Conservation (phyloP, 1,139 yeast genomes). For the Candida frijolesensis region DNA sequence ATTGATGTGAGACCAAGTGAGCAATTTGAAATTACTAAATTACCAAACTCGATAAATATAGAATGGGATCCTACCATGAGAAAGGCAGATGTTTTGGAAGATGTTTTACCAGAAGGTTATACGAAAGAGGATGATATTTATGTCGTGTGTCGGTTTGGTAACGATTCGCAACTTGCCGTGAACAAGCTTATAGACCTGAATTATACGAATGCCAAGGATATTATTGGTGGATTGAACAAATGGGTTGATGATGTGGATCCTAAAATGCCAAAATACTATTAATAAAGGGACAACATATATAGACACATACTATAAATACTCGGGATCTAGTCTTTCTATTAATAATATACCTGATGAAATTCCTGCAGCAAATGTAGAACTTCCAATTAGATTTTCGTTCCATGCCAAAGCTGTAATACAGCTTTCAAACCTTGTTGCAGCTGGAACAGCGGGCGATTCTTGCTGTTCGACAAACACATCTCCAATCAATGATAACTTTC, state of each 20-base stretch:
- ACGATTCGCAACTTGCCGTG: slow-evolving; percentile 85
- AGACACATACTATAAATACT: slow-evolving; percentile 4
- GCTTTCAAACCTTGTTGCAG: slow-evolving; percentile 55
- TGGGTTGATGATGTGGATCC: slow-evolving; percentile 71
- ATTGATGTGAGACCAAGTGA: slow-evolving; percentile 83
- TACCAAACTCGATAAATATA: slow-evolving; percentile 63
- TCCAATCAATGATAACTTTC: slow-evolving; percentile 22
- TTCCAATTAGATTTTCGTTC: slow-evolving; percentile 54
- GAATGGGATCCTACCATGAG: slow-evolving; percentile 56
- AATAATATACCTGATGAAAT: slow-evolving; percentile 68
- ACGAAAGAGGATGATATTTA: slow-evolving; percentile 28
- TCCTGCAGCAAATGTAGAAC: slow-evolving; percentile 68
- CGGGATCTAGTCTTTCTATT: slow-evolving; percentile 55
- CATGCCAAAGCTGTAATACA: slow-evolving; percentile 59
- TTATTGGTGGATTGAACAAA: slow-evolving; percentile 73
- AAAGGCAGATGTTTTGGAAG: slow-evolving; percentile 30
- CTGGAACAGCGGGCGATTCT: slow-evolving; percentile 31
- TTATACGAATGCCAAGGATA: slow-evolving; percentile 57
- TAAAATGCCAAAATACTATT: slow-evolving; percentile 66
- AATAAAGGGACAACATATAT: slow-evolving; percentile 6
- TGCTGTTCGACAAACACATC: slow-evolving; percentile 30
- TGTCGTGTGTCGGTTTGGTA: slow-evolving; percentile 84
- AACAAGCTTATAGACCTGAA: slow-evolving; percentile 54
- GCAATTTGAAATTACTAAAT: slow-evolving; percentile 68
- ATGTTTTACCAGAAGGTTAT: slow-evolving; percentile 25